Percentiles rank a stretch among this genome's conserved stretches.
phyloP scores from a whole-genome alignment of 2,329 filamentous ascomycete genomes.

The Paradendryphiella salina region DNA sequence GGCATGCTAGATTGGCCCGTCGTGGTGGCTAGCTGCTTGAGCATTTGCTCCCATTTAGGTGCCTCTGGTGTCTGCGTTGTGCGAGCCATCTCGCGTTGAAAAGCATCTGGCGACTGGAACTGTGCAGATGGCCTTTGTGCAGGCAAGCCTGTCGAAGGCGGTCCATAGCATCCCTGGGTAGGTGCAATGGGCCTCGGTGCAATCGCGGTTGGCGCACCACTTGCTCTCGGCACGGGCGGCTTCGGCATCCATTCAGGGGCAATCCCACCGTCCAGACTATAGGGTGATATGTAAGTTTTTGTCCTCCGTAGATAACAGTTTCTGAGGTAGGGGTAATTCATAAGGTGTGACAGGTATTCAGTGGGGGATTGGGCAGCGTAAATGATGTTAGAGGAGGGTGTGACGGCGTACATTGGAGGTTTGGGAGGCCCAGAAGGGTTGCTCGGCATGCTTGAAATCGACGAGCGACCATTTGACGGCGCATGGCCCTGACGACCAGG shows the following conservation, averaged over 20 bases:
- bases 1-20: slow-evolving; percentile 16
- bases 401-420: slow-evolving; percentile 45
- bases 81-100: slow-evolving; percentile 47
- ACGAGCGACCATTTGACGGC: slow-evolving; percentile 37
- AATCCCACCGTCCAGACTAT: slow-evolving; percentile 50
- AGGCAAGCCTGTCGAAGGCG: slow-evolving; percentile 15
- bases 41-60: slow-evolving; percentile 42
- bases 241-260: slow-evolving; percentile 47
- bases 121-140: slow-evolving; percentile 41
- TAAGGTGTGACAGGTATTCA: slow-evolving; percentile 50
- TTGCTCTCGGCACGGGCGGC: slow-evolving; percentile 10
- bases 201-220: slow-evolving; percentile 15
- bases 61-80: slow-evolving; percentile 25
- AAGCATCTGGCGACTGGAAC: slow-evolving; percentile 52
- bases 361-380: slow-evolving; percentile 41
- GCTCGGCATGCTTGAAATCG: slow-evolving; percentile 40
- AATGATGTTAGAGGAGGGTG: slow-evolving; percentile 44
- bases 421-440: slow-evolving; percentile 38
- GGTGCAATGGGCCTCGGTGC: slow-evolving; percentile 20
- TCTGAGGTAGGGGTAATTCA: slow-evolving; percentile 52
- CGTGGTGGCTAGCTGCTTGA: slow-evolving; percentile 37
- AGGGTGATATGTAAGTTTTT: slow-evolving; percentile 54
- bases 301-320: slow-evolving; percentile 52
- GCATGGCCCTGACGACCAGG: slow-evolving; percentile 28
- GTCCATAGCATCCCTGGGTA: slow-evolving; percentile 17